phyloP scores from a whole-genome alignment of 352 stramenopile species.

The Globisporangium carolinianum region DNA sequence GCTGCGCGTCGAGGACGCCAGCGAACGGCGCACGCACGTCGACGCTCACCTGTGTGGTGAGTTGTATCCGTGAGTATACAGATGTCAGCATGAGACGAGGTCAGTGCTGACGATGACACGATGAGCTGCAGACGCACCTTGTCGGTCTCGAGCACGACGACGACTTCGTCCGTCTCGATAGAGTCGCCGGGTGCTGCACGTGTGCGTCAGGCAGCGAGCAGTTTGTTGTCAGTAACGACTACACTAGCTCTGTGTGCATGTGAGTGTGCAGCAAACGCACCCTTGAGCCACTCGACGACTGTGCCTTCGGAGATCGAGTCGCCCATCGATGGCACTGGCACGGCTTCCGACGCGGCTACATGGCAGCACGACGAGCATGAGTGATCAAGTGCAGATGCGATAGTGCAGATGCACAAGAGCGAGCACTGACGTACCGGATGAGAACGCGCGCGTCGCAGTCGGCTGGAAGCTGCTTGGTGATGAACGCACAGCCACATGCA shows the following conservation, averaged over 20 bases:
- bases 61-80: neutral
- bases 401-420: too few relatives aligned
- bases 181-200: conserved; percentile 84
- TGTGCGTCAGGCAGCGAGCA: neutral
- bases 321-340: conserved; percentile 85
- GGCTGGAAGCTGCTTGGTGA: conserved; percentile 14
- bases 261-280: conserved; percentile 12
- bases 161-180: conserved; percentile 94
- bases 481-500: neutral
- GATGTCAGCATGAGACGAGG: neutral
- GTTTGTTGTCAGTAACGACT: too few relatives aligned
- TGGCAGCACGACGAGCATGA: neutral
- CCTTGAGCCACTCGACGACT: conserved; percentile 95
- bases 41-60: conserved; percentile 68
- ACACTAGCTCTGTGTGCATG: too few relatives aligned
- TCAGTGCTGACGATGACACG: neutral
- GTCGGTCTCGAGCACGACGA: conserved; percentile 98
- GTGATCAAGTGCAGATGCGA: too few relatives aligned
- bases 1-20: conserved; percentile 89
- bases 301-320: conserved; percentile 98
- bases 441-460: conserved; percentile 28
- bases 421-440: conserved; percentile 21
- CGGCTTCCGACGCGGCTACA: conserved; percentile 33
- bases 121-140: conserved; percentile 71
- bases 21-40: conserved; percentile 88